These are phyloP conservation scores for Pyrenophora tritici-repentis DNA, from an alignment of 2,329 filamentous ascomycete genomes.

Conservation along the genomic window DNA sequence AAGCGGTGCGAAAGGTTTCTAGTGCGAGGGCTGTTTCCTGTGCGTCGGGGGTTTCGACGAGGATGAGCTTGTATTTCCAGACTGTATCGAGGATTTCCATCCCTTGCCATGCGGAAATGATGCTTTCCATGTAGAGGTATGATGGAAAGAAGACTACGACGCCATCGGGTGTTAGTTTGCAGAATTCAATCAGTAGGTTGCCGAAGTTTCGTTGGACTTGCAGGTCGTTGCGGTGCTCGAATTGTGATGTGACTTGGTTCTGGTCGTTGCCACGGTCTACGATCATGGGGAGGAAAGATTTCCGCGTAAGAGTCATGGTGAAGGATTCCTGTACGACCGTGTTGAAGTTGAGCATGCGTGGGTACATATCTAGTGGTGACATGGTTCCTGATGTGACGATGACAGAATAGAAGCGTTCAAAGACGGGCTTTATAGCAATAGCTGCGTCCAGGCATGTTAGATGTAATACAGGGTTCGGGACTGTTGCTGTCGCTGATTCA, in stretches of 20 bases:
- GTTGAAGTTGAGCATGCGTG: conserved; percentile 93
- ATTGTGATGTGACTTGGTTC: conserved; percentile 87
- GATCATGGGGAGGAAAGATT: conserved; percentile 97
- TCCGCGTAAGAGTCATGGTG: conserved; percentile 89
- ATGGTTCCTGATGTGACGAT: conserved; percentile 98
- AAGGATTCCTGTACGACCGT: conserved; percentile 97
- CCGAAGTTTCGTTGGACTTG: conserved; percentile 98
- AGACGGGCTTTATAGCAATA: conserved; percentile 96
- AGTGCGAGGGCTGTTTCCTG: conserved; percentile 95
- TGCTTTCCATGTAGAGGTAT: conserved; percentile 98
- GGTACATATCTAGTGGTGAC: conserved; percentile 97
- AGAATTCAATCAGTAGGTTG: conserved; percentile 89
- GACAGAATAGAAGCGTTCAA: conserved; percentile 95
- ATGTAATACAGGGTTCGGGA: conserved; percentile 95
- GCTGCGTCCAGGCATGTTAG: conserved; percentile 96
- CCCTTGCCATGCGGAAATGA: conserved; percentile 98
- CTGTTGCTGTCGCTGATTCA: conserved; percentile 91
- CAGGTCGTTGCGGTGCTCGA: conserved; percentile 93
- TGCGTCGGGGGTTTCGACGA: conserved; percentile 95
- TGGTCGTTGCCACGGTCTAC: conserved; percentile 95
- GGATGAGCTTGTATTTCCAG: conserved; percentile 98
- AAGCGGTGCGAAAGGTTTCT: conserved; percentile 96
- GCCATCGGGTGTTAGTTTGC: conserved; percentile 92
- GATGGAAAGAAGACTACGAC: conserved; percentile 99
- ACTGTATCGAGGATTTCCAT: conserved; percentile 98